Conservation (phyloP, 2,329 filamentous ascomycete species). For the Calonectria pauciramosa region DNA sequence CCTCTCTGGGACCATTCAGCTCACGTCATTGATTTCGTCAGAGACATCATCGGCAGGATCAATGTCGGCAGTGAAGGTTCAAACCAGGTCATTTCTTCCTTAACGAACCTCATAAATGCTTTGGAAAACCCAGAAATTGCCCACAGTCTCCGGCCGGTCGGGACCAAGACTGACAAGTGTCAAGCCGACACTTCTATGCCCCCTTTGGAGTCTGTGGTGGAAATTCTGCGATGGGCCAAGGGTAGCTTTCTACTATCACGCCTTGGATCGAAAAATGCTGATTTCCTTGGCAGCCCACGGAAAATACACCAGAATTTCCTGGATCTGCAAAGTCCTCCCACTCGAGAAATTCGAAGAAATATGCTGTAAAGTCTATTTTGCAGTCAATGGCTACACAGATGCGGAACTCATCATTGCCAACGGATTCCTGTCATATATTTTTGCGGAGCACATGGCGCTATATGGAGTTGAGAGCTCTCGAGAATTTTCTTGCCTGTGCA, state of each 20-base stretch:
- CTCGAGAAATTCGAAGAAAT: constrained; percentile 48
- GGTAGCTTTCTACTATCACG: too few species aligned
- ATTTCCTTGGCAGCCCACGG: constrained; percentile 39
- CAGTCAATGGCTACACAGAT: constrained; percentile 48
- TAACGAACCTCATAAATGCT: constrained; percentile 18
- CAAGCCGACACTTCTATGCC: constrained; percentile 38
- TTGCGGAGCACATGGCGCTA: constrained; percentile 48
- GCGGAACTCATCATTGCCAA: constrained; percentile 53
- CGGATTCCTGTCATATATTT: constrained; percentile 52
- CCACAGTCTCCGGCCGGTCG: not conserved
- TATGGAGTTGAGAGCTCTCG: constrained; percentile 40
- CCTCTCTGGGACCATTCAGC: constrained; percentile 49
- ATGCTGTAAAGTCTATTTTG: constrained; percentile 54
- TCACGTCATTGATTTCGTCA: constrained; percentile 52
- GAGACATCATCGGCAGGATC: constrained; percentile 30
- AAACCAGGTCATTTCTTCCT: constrained; percentile 18
- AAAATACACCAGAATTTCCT: constrained; percentile 42
- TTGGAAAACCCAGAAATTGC: constrained; percentile 1
- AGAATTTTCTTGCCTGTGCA: constrained; percentile 43
- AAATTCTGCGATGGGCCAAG: constrained; percentile 50
- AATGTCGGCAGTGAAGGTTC: not conserved
- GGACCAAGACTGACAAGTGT: not conserved
- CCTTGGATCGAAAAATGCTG: too few species aligned
- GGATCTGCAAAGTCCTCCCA: constrained; percentile 51
- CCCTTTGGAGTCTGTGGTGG: constrained; percentile 44